phyloP scores from a whole-genome alignment of 2,329 filamentous ascomycete species.

The Fusarium guadeloupense region DNA sequence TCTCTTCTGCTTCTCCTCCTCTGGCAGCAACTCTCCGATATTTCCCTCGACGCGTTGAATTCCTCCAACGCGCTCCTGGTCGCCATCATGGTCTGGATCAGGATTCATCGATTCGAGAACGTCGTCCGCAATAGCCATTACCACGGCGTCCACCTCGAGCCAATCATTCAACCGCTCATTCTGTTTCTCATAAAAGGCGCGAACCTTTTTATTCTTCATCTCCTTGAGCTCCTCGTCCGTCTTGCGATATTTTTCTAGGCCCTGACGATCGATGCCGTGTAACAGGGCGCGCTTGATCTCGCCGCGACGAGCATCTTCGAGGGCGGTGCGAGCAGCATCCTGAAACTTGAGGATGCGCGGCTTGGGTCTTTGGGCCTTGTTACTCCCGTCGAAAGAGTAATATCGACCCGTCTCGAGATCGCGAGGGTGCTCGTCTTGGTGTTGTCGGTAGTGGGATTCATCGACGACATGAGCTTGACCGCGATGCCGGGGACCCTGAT shows the following conservation, averaged over 20 bases:
- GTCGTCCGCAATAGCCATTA: conserved; percentile 48
- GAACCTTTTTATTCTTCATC: conserved; percentile 44
- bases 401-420: conserved; percentile 37
- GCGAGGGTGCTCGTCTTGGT: conserved; percentile 26
- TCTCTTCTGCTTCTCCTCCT: conserved; percentile 46
- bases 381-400: background rate
- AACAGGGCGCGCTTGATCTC: conserved; percentile 46
- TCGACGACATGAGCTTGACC: conserved; percentile 15
- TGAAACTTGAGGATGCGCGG: conserved; percentile 52
- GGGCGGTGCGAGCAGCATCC: conserved; percentile 44
- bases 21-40: conserved; percentile 45
- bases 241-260: conserved; percentile 45
- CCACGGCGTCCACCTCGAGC: conserved; percentile 48
- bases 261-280: conserved; percentile 43
- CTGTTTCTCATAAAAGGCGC: conserved; percentile 44
- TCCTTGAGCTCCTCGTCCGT: conserved; percentile 41
- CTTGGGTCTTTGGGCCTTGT: conserved; percentile 6
- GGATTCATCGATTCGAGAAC: conserved; percentile 49
- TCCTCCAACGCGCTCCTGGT: conserved; percentile 44
- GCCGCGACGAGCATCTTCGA: conserved; percentile 44
- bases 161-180: conserved; percentile 48
- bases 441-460: conserved; percentile 7
- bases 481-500: conserved; percentile 12
- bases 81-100: conserved; percentile 48
- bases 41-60: conserved; percentile 45